Evolutionary conservation across 192 early-diverging fungal genomes (phyloP), one percentile per base, ranked within the genome.

Genomic region (Coemansia sp.): DNA sequence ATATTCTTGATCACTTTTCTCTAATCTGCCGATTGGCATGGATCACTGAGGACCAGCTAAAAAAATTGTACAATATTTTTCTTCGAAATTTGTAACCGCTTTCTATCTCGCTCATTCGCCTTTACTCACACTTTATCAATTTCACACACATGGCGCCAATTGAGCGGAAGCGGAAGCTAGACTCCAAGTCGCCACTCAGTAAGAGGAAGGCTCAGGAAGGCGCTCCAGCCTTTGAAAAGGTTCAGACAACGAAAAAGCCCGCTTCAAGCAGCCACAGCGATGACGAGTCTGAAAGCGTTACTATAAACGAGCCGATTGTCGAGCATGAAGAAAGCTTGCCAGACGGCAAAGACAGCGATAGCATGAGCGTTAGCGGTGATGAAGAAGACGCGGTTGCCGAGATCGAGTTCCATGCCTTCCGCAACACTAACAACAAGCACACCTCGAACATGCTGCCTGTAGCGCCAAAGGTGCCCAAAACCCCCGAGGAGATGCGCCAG

Each of bases 391-490:
- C 41, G 13, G 22, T 20, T 15, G 20, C 55, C 8, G 38, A 59
- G 10, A 65, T 76, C 27, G 79, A 82, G 64, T 73, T 73, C 62
- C 74, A 82, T 34, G 61, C 58, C 1, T 82, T 82, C 56, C 70
- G 65, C 58, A 82, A 82, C 67, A 45, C 71, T n/a, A 82, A 82
- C 69, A 74, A 76, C 64, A 75, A 73, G 56, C 73, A 82, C 5
- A 76, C 79, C 3, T 82, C 79, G n/a, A 72, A 59, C 62, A 83
- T 83, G 80, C 43, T 83, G 43, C 80, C 80, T n/a, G 69, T 76
- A 40, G 87, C 90, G 32, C 95, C 92, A 39, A 89, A 90, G 64
- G 80, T 93, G 39, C 94, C 94, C 34, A 95, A 93, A 77, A 88
- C 93, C 1, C 59, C 80, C 13, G 80, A 85, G 10, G 92, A 94